phyloP scores from a whole-genome alignment of 495 filamentous ascomycete species.

The Aspergillus kassunensis region DNA sequence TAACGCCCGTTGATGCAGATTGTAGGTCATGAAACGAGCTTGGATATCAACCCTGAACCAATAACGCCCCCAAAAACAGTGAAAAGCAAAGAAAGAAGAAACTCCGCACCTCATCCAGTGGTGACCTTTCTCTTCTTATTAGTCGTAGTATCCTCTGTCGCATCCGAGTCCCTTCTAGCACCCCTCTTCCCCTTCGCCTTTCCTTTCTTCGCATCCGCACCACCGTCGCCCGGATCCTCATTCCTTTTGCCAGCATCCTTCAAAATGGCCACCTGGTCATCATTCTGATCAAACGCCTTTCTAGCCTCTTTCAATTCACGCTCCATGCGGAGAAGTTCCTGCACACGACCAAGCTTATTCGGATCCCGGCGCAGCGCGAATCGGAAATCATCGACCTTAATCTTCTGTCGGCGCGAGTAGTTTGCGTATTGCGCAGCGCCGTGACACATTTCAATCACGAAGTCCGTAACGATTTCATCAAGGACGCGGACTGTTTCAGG shows the following conservation, averaged over 20 bases:
- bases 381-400: slow-evolving; percentile 97
- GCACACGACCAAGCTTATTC: slow-evolving; percentile 80
- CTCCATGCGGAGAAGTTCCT: slow-evolving; percentile 79
- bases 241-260: slow-evolving; percentile 42
- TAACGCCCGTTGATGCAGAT: slow-evolving; percentile 10
- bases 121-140: slow-evolving; percentile 42
- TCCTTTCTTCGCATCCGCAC: slow-evolving; percentile 32
- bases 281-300: slow-evolving; percentile 60
- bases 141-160: slow-evolving; percentile 36
- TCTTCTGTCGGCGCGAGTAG: slow-evolving; percentile 82
- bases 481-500: slow-evolving; percentile 79
- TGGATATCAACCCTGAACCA: not conserved
- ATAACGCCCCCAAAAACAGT: not conserved
- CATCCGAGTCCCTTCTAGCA: slow-evolving; percentile 40
- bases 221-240: slow-evolving; percentile 24
- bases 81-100: not conserved
- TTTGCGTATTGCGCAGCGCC: slow-evolving; percentile 76
- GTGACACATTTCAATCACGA: slow-evolving; percentile 84
- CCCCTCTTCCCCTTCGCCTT: slow-evolving; percentile 43
- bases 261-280: slow-evolving; percentile 41
- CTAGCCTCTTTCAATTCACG: slow-evolving; percentile 73
- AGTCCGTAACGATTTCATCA: slow-evolving; percentile 92
- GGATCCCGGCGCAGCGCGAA: slow-evolving; percentile 84
- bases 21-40: too few relatives aligned
- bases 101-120: slow-evolving; percentile 15